Evolutionary conservation across 1,284 basidiomycete genomes (phyloP), one percentile per base, ranked within the genome.

Genomic region (Termitomyces sp.): DNA sequence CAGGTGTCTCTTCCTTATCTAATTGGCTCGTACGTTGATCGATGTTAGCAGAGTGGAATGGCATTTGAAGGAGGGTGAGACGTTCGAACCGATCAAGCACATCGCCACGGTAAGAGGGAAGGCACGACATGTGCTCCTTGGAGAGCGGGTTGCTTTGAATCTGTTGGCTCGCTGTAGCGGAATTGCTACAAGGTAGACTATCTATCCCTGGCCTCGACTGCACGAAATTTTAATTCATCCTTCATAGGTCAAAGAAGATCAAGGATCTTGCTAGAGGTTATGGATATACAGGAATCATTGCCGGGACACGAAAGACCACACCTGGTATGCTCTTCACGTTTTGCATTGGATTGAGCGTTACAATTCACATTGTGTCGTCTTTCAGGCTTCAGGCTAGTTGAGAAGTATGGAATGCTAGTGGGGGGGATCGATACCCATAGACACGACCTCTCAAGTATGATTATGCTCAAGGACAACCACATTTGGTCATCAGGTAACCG

Each of bases 391-490:
- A 80, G 97, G 47, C 78, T 98, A 15, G 95, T 99, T 5, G 96
- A 99, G 71, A 99, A 99, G 73, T 98, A 99, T 70, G 97, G 90
- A 8, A 99, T 99, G 97, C 76, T 98, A 44, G 93, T 99, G 26
- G 96, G 97, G 24, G 97, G 96, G 4, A 90, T 98, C 61, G 97
- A 99, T 70, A 79, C 92, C 17, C 97, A 99, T 74, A 82, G 97
- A n/a, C 90, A 98, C 66, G 95, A 98, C 72, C 79, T 99, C 33
- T 94, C 91, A 38, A 93, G 90, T 68, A 99, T 99, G 96, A 96
- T 99, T 67, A 99, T 99, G 96, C 84, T 99, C 66, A 99, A 99
- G 73, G 96, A 99, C 68, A 99, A 99, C 70, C 97, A 99, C 68
- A 94, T 99, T 67, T 98, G 94, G 95, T 95, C 94, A 6, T 92